Evolutionary conservation across 2,329 filamentous ascomycete genomes (phyloP), one percentile per base, ranked within the genome.

Genomic region (Aspergillus niger): DNA sequence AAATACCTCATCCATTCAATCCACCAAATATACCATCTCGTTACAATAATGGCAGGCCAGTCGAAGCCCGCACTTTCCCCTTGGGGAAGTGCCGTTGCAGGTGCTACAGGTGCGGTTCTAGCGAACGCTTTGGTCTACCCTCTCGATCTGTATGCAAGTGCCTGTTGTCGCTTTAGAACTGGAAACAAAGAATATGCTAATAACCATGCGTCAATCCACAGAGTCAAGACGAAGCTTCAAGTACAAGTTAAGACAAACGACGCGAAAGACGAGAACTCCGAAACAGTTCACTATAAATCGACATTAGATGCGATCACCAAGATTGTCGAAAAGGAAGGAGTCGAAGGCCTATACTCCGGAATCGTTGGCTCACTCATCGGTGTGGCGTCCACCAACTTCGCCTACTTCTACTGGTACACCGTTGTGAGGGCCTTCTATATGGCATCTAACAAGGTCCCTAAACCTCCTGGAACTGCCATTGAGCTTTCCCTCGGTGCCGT

Each of bases 361-460:
- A 93, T 99, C 75, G 84, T 87, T 62, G 93, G 94, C 54, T 88
- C 93, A 4, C 82, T 99, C 17, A 80, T 98, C 55, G 95, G 95
- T 57, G 95, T 99, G 38, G 94, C 92, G 1, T 97, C 93, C 26
- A 98, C 94, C 55, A 99, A 99, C 78, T 99, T 99, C 75, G 95
- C 95, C 70, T 99, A 99, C 80, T 99, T 99, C 76, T 99, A 99
- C 81, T 98, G 94, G 93, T 98, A 98, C 76, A 94, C 92, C 5
- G 80, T 95, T 28, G 91, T 97, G 32, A 88, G 95, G 64, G 87
- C 87, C 15, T 77, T 97, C 20, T 98, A 98, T 76, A 78, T 91
- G 66, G 78, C 80, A 17, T 83, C 82, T 24, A 80, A 79, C 67
- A 85, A 85, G 66, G 80, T 85, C 43, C 76, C 83, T 63, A 85